Evolutionary conservation across 1,284 basidiomycete species (phyloP).

Genomic region (Rhodotorula glutinis): DNA sequence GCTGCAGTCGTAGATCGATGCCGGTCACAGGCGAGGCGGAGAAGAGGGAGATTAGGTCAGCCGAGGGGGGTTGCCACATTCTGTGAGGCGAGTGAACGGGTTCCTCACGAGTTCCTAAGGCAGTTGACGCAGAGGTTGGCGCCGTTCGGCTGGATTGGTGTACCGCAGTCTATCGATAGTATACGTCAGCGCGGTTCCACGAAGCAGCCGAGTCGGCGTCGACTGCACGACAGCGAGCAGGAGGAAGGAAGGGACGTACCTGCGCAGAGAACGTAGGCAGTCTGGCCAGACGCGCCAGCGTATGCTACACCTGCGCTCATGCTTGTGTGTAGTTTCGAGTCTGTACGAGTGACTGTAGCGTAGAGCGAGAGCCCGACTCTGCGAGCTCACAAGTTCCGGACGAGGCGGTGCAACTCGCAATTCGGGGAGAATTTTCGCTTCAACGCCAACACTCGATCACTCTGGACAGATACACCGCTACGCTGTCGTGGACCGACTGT

Average conservation of each 20-base stretch:
- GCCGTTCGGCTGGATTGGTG: constrained; percentile 91
- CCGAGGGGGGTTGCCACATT: constrained; percentile 10
- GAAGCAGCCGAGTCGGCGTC: background rate
- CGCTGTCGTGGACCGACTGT: too few relatives aligned
- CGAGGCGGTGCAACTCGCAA: too few relatives aligned
- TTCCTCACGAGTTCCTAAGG: constrained; percentile 75
- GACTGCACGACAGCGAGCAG: background rate
- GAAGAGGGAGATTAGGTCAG: constrained; percentile 2
- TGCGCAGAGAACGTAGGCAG: constrained; percentile 37
- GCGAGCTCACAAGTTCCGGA: background rate
- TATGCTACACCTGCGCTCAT: constrained; percentile 37
- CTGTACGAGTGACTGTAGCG: background rate
- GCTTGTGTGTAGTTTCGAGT: background rate
- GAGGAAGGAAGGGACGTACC: constrained; percentile 14
- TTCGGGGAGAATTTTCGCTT: too few relatives aligned
- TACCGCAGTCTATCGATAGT: constrained; percentile 56
- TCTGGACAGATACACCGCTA: too few relatives aligned
- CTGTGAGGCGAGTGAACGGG: too few relatives aligned
- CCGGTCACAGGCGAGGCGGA: constrained; percentile 7
- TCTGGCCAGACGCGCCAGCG: constrained; percentile 28
- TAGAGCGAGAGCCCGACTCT: too few relatives aligned
- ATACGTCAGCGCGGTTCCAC: constrained; percentile 1
- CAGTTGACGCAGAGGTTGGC: constrained; percentile 95
- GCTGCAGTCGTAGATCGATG: constrained; percentile 50
- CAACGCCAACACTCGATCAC: too few relatives aligned